Conservation (phyloP, 306 rosid species). For the Geum urbanum region DNA sequence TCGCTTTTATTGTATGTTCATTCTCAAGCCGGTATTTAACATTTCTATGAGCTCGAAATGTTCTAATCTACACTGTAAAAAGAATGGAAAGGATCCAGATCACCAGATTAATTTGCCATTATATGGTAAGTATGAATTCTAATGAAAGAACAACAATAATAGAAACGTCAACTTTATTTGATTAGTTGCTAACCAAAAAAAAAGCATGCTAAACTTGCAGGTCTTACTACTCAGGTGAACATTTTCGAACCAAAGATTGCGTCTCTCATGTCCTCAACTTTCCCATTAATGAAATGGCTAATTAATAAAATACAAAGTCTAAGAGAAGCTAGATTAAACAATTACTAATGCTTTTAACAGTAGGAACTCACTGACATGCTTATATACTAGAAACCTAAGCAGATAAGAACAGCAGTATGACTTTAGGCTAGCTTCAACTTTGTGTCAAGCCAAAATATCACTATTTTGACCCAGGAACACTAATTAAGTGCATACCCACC, state of each 20-base stretch:
- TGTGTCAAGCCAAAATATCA: conserved; percentile 30
- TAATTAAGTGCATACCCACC: conserved; percentile 39
- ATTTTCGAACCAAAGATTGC: not conserved
- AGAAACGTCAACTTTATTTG: too few species aligned
- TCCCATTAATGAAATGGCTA: not conserved
- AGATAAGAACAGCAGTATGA: conserved; percentile 26
- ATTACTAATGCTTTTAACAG: conserved; percentile 7
- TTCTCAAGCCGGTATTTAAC: not conserved
- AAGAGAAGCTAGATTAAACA: conserved; percentile 7
- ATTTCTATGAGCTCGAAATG: not conserved
- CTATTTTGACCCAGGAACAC: conserved; percentile 38
- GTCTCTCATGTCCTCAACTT: not conserved
- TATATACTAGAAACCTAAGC: conserved; percentile 14
- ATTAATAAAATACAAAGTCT: not conserved
- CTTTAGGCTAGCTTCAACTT: conserved; percentile 25
- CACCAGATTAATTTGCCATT: too few species aligned
- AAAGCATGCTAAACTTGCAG: too few species aligned
- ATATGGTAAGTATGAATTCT: not conserved
- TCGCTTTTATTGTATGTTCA: not conserved
- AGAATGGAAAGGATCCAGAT: not conserved
- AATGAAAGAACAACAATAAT: too few species aligned
- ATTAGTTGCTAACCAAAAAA: too few species aligned
- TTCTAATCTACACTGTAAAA: not conserved
- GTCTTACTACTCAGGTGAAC: too few species aligned
- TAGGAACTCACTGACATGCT: conserved; percentile 17